Base-by-base conservation (phyloP, 1,139 yeast species). In the Pichia sp. region DNA sequence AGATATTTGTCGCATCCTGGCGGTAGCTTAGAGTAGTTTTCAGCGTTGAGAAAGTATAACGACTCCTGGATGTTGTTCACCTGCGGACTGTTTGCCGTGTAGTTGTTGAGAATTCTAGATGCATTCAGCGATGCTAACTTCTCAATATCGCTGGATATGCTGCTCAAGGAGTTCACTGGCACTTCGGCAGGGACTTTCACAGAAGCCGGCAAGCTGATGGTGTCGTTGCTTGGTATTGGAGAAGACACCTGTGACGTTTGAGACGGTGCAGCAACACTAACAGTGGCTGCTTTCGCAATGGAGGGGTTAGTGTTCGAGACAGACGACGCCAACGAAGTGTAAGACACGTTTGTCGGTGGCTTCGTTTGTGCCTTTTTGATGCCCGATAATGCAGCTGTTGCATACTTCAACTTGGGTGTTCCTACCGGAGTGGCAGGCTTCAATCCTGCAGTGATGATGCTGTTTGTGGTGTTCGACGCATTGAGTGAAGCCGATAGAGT, bases 1-100 rank as follows among this genome's bases (percentile, higher is more conserved):
- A 78, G 68, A 44, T 81, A 69, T 51, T 75, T 78, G 51, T 75
- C 76, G 46, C 79, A 68, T 1, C 83, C 82, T 1, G 76, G 77
- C 1, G 84, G 83, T 42, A 77, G 69, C 23, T 66, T 65, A 8
- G 63, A 59, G 48, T 56, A 62, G 48, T 57, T 59, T 4, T 64
- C 53, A 2, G 58, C 11, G 51, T 61, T 62, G 49, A 59, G 26
- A 42, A 64, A 63, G 30, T 63, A 55, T 15, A 62, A 32, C n/a
- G 51, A 43, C n/a, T 49, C 52, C 43, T 56, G 51, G 19, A 56
- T 54, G 46, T 53, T 49, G n/a, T 23, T 19, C 11, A 54, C 30
- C 40, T 51, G 52, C 32, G 52, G 53, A 52, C 45, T 50, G 3
- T 54, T 56, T 5, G 53, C 26, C 10, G 19, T 36, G 3, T 16